Evolutionary conservation across 163 green algal genomes (phyloP), one percentile per base, ranked within the genome.

Genomic region (Scenedesmus sp.): DNA sequence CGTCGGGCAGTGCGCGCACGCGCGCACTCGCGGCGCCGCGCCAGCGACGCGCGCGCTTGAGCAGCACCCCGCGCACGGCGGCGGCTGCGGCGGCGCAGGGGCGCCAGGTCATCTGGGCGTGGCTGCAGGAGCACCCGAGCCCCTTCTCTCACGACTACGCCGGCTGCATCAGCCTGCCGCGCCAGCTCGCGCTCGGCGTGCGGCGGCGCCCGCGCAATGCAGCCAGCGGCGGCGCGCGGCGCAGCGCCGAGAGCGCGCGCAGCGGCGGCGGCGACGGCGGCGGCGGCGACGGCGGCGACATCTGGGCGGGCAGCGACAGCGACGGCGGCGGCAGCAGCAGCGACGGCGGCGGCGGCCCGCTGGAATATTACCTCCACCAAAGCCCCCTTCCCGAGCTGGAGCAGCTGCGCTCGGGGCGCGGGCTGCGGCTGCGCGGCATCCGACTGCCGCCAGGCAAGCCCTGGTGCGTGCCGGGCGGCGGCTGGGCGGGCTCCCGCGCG

Each of bases 51-150:
- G n/a, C n/a, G n/a, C n/a, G n/a, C n/a, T n/a, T n/a, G n/a, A n/a
- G n/a, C n/a, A n/a, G n/a, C n/a, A n/a, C n/a, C n/a, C n/a, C 34
- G 56, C 24, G 36, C 39, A 47, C 39, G 6, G 39, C 39, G 10
- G 6, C 10, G 39, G 7, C 80, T 50, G 7, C n/a, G n/a, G n/a
- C n/a, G n/a, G n/a, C n/a, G n/a, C 50, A 82, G 54, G 87, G 88
- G 15, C 82, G 90, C 42, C 87, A 87, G 71, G 48, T 95, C 29
- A 58, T 95, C 42, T 93, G 87, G 88, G 85, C 86, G 5, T 95
- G 90, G 90, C 73, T 95, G 44, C 90, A 95, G 77, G 90, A 95
- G 77, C 77, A 87, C 28, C 85, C 89, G 36, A 87, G 84, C 28
- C 79, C 89, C 58, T 85, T 88, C 33, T 77, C 62, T n/a, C 91